Conservation (phyloP, 2,329 filamentous ascomycete genomes). For the Aureobasidium sp. region DNA sequence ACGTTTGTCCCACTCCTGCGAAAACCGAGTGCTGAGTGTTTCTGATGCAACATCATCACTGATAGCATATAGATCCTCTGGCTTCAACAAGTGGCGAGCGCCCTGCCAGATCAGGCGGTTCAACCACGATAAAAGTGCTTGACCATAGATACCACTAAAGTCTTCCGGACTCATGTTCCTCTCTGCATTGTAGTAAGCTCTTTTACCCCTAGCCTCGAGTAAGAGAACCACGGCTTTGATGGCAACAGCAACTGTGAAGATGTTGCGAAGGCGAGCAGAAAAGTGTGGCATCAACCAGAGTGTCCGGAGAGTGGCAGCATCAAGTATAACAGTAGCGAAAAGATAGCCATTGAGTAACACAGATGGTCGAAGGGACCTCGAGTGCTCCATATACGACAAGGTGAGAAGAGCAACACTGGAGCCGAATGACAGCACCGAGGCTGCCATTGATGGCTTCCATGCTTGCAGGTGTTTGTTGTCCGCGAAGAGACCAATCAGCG, state of each 20-base stretch:
- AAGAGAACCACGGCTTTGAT: constrained; percentile 33
- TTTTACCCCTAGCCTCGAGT: constrained; percentile 33
- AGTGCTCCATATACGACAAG: constrained; percentile 16
- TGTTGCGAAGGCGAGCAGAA: constrained; percentile 25
- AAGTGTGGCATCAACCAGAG: constrained; percentile 27
- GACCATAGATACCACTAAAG: constrained; percentile 12
- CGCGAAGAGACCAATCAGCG: constrained; percentile 12
- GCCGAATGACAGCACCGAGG: background rate
- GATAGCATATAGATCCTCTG: constrained; percentile 11
- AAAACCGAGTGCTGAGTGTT: background rate
- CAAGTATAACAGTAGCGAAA: constrained; percentile 14
- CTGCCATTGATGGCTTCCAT: constrained; percentile 4
- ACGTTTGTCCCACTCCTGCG: background rate
- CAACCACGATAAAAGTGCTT: constrained; percentile 16
- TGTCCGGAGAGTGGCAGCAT: constrained; percentile 13
- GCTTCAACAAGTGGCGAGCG: constrained; percentile 2
- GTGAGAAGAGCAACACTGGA: background rate
- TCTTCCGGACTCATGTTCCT: constrained; percentile 13
- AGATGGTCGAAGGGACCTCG: constrained; percentile 15
- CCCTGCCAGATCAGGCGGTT: constrained; percentile 14
- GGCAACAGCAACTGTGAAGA: constrained; percentile 32
- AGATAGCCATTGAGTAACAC: constrained; percentile 15
- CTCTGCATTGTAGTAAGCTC: background rate
- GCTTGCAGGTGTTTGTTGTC: background rate
- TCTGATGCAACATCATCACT: constrained; percentile 13